These are phyloP conservation scores for Debaryomyces prosopidis DNA, from an alignment of 805 yeast species.

Conservation along the genomic window DNA sequence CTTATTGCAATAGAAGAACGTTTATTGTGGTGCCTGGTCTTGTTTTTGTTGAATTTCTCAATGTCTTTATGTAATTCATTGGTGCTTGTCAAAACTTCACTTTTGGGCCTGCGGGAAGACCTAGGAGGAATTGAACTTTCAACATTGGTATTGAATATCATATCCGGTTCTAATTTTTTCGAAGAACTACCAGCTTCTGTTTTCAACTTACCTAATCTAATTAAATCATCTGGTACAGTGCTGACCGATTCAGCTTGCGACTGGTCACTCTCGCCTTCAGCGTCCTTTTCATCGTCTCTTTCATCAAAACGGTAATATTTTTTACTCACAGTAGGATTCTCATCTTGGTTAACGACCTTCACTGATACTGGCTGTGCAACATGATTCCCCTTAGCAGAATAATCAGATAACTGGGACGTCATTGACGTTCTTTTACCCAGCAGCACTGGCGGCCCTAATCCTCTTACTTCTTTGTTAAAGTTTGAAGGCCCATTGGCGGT, in stretches of 20 bases:
- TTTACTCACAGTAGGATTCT: conserved; percentile 2
- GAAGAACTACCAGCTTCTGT: conserved; percentile 2
- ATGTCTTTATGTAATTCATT: conserved; percentile 8
- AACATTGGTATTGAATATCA: conserved; percentile 32
- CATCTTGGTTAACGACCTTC: conserved; percentile 16
- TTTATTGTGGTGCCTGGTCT: conserved; percentile 8
- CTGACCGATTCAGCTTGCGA: conserved; percentile 2
- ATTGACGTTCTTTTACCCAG: conserved; percentile 15
- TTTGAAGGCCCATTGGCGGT: neutral
- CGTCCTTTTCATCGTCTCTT: neutral
- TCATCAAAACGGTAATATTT: neutral
- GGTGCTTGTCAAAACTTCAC: conserved; percentile 16
- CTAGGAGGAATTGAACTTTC: conserved; percentile 41
- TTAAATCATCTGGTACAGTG: conserved; percentile 9
- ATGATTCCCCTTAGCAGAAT: conserved; percentile 18
- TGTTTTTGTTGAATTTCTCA: conserved; percentile 6
- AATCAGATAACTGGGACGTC: conserved; percentile 20
- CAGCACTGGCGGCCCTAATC: neutral
- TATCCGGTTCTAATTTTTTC: conserved; percentile 22
- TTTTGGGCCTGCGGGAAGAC: conserved; percentile 38
- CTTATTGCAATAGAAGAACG: conserved; percentile 27
- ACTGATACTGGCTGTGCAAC: conserved; percentile 24
- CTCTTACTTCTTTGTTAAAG: neutral
- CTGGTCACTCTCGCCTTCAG: neutral
- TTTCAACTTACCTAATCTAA: conserved; percentile 13